Conservation (phyloP, 352 stramenopile species). For the Pythium pyrilobum region DNA sequence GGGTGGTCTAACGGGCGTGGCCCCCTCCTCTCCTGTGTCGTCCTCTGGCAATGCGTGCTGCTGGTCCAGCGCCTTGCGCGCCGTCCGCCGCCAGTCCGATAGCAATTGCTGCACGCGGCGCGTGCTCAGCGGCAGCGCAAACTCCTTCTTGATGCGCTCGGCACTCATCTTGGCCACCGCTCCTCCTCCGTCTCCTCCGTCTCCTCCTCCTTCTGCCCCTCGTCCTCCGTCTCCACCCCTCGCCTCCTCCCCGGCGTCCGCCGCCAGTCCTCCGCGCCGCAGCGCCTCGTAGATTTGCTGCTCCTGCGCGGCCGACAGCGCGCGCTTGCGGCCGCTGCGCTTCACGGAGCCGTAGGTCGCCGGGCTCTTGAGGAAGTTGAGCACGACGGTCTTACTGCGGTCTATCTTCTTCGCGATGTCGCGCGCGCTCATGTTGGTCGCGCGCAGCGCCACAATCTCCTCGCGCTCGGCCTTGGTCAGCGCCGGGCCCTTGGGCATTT, state of each 20-base stretch:
- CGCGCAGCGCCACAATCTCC: conserved; percentile 38
- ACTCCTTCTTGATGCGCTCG: conserved; percentile 41
- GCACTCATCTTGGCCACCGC: conserved; percentile 27
- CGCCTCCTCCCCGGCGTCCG: not conserved
- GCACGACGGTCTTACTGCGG: conserved; percentile 55
- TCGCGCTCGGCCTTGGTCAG: conserved; percentile 33
- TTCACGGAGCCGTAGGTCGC: conserved; percentile 42
- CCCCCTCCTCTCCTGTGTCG: not conserved
- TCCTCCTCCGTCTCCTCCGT: not conserved
- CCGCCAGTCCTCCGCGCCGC: not conserved
- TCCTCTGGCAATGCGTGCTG: conserved; percentile 24
- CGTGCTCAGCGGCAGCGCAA: conserved; percentile 42
- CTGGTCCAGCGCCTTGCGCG: conserved; percentile 19
- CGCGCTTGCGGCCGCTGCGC: conserved; percentile 45
- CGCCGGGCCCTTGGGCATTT: conserved; percentile 45
- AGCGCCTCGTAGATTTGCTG: conserved; percentile 33
- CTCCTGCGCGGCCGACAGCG: conserved; percentile 38
- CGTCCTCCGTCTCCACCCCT: not conserved
- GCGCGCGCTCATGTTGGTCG: conserved; percentile 31
- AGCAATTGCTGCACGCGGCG: conserved; percentile 55
- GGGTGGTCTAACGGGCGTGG: too few relatives aligned
- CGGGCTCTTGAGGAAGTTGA: conserved; percentile 47
- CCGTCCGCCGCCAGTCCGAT: conserved; percentile 36
- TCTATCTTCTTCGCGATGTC: conserved; percentile 43
- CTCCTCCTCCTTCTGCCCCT: not conserved